Evolutionary conservation across 257 asterid species (phyloP).

Genomic region (Mitragyna speciosa): DNA sequence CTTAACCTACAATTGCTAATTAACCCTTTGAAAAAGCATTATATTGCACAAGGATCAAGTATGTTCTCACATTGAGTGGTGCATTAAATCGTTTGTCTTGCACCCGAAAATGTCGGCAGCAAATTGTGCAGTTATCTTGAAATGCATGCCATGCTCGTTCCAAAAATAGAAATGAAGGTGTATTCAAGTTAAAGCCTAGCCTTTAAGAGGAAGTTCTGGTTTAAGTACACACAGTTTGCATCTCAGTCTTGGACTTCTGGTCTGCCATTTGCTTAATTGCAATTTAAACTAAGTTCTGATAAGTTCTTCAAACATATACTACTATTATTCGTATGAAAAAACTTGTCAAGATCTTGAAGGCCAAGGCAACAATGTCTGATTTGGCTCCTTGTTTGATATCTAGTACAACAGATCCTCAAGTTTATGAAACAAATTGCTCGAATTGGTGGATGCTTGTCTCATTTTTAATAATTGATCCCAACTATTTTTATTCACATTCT

Average conservation of each 20-base stretch:
- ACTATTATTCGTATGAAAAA: neutral
- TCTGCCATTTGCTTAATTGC: neutral
- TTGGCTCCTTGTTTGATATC: neutral
- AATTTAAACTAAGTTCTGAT: neutral
- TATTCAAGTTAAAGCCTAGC: constrained; percentile 12
- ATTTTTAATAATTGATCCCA: neutral
- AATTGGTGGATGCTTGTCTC: neutral
- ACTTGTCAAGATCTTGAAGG: neutral
- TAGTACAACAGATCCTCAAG: neutral
- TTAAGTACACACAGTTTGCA: neutral
- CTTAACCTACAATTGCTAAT: no score
- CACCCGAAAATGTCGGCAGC: neutral
- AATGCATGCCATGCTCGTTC: constrained; percentile 13
- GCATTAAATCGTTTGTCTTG: neutral
- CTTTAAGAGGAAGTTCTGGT: neutral
- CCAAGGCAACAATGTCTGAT: constrained; percentile 18
- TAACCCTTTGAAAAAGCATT: neutral
- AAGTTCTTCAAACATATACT: no score
- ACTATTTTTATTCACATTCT: neutral
- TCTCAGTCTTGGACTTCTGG: neutral
- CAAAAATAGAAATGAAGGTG: neutral
- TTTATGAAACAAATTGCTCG: neutral
- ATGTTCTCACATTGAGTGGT: neutral
- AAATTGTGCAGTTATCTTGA: neutral
- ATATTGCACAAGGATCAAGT: neutral